These are phyloP conservation scores for Chlorella ohadii DNA, from an alignment of 139 green algal species.

Conservation along the genomic window DNA sequence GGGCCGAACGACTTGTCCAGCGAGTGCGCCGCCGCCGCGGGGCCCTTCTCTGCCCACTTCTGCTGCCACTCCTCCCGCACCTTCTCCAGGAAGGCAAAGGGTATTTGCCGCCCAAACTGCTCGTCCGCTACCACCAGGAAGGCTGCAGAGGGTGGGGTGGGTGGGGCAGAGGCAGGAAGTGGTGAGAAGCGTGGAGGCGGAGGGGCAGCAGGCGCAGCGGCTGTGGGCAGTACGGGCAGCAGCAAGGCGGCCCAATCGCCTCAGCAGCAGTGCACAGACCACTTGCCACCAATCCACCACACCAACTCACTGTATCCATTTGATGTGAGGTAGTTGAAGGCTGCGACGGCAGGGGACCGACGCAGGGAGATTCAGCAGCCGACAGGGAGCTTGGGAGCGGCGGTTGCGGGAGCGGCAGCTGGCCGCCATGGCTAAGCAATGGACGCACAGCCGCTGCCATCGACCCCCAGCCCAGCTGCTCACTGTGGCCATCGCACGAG, in stretches of 20 bases:
- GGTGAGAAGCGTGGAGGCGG: not conserved
- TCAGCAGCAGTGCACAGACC: not conserved
- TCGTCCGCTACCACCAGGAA: conserved; percentile 96
- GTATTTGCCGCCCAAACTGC: conserved; percentile 89
- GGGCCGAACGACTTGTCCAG: conserved; percentile 90
- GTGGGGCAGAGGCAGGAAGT: too few species aligned
- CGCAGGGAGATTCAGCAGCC: too few species aligned
- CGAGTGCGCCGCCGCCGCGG: conserved; percentile 72
- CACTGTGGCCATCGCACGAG: conserved; percentile 63
- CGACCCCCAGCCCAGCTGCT: not conserved
- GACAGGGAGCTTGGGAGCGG: not conserved
- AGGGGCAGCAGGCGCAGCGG: not conserved
- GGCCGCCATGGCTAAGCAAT: too few species aligned
- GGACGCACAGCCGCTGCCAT: not conserved
- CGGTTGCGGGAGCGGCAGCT: not conserved
- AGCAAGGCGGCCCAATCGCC: not conserved
- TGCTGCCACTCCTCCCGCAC: conserved; percentile 76
- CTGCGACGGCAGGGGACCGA: conserved; percentile 14
- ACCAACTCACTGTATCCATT: conserved; percentile 45
- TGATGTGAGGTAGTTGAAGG: conserved; percentile 57
- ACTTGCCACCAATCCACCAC: not conserved
- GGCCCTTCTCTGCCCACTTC: conserved; percentile 76
- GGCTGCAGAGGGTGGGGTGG: conserved; percentile 42
- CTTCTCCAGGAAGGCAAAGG: conserved; percentile 94
- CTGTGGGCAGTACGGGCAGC: not conserved